These are phyloP conservation scores for Lepidium africanum DNA, from an alignment of 345 rosid species.

Conservation along the genomic window DNA sequence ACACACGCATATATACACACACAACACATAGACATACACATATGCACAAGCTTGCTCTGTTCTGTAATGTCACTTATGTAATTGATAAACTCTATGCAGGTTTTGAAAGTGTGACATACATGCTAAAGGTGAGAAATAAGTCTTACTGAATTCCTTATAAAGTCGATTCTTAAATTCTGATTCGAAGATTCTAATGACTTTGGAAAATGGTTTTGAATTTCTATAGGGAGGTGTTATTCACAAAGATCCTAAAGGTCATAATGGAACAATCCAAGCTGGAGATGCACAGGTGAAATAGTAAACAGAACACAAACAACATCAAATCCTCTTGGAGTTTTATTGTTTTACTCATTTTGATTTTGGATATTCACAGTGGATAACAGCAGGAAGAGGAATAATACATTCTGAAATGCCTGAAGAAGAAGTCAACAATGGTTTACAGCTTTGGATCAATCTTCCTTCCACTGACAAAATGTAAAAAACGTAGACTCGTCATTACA, in stretches of 20 bases:
- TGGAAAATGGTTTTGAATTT: neutral
- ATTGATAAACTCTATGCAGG: constrained; percentile 37
- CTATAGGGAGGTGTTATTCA: constrained; percentile 76
- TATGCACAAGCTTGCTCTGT: neutral
- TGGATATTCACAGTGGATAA: constrained; percentile 66
- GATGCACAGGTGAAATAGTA: constrained; percentile 69
- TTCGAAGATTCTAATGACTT: neutral
- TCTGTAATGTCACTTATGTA: neutral
- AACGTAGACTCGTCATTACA: neutral
- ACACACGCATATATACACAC: neutral
- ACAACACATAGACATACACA: too few species aligned
- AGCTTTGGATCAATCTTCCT: constrained; percentile 95
- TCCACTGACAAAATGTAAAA: constrained; percentile 73
- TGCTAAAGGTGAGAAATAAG: constrained; percentile 49
- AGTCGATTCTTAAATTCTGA: neutral
- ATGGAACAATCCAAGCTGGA: constrained; percentile 66
- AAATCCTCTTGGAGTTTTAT: neutral
- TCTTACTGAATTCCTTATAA: neutral
- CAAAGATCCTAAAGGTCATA: constrained; percentile 69
- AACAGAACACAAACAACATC: neutral
- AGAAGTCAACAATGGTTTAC: constrained; percentile 69
- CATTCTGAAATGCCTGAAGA: constrained; percentile 94
- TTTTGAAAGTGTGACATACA: constrained; percentile 92
- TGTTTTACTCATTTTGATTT: neutral
- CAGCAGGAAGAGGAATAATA: constrained; percentile 92